Evolutionary conservation across 2,329 filamentous ascomycete genomes (phyloP).

Genomic region (Alternaria ethzedia): DNA sequence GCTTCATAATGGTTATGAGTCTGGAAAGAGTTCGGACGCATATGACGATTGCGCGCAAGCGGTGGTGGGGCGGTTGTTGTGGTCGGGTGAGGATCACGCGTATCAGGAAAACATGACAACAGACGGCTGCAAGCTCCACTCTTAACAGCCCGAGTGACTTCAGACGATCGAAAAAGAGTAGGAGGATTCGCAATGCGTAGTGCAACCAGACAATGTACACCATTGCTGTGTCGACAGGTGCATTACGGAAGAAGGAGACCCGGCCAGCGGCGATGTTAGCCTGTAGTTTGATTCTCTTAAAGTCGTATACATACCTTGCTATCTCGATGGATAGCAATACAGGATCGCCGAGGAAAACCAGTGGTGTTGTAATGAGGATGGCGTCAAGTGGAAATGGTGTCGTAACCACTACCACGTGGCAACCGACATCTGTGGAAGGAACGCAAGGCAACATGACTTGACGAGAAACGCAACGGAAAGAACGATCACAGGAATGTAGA

Average conservation of each 20-base stretch:
- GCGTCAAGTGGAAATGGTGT: neutral
- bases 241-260: slow-evolving; percentile 3
- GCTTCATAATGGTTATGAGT: slow-evolving; percentile 20
- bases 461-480: neutral
- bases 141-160: slow-evolving; percentile 7
- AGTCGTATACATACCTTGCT: neutral
- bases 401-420: slow-evolving; percentile 4
- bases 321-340: neutral
- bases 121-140: slow-evolving; percentile 11
- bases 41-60: neutral
- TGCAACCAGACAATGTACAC: slow-evolving; percentile 11
- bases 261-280: neutral
- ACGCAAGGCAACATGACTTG: slow-evolving; percentile 2
- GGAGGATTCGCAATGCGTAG: slow-evolving; percentile 1
- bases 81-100: slow-evolving; percentile 16
- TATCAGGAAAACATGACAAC: slow-evolving; percentile 11
- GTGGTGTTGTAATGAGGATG: neutral
- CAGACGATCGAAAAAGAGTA: slow-evolving; percentile 9
- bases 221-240: slow-evolving; percentile 10
- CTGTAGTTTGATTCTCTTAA: neutral
- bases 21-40: slow-evolving; percentile 1
- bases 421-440: neutral
- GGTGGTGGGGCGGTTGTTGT: slow-evolving; percentile 6
- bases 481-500: neutral
- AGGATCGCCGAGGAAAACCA: neutral